Conservation (phyloP, 164 flowering plant genomes). For the Vitis labrusca region DNA sequence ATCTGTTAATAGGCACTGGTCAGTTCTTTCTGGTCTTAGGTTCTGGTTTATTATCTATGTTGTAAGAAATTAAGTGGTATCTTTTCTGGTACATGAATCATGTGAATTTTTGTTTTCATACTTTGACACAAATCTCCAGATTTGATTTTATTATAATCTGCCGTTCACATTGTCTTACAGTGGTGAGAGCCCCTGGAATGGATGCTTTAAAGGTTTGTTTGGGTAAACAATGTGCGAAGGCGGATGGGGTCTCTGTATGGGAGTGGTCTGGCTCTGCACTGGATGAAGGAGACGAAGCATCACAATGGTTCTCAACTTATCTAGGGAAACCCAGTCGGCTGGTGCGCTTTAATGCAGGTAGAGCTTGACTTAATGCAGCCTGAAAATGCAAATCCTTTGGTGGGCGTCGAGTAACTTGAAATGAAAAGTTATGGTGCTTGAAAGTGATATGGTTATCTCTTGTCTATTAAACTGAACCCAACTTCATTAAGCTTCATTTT, state of each 20-base stretch:
- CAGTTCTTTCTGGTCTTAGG: no score
- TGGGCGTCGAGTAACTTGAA: neutral
- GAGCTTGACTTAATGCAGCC: neutral
- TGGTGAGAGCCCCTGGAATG: slow-evolving; percentile 83
- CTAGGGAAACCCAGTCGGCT: slow-evolving; percentile 78
- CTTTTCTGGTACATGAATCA: no score
- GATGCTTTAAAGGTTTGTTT: slow-evolving; percentile 57
- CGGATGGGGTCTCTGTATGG: slow-evolving; percentile 76
- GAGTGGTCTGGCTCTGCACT: slow-evolving; percentile 93
- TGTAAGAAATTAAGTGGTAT: no score
- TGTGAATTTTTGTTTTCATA: no score
- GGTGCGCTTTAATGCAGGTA: slow-evolving; percentile 82
- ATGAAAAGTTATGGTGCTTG: neutral
- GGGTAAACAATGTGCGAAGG: slow-evolving; percentile 28
- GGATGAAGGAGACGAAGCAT: slow-evolving; percentile 81
- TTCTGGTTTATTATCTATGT: no score
- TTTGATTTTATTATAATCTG: neutral
- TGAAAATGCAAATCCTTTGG: neutral
- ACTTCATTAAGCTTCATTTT: no score
- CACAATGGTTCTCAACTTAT: slow-evolving; percentile 77
- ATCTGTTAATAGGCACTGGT: no score
- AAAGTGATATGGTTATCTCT: no score
- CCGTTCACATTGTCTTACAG: slow-evolving; percentile 28
- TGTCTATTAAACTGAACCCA: no score
- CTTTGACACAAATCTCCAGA: neutral